A percentile compares a stretch with the other conserved stretches of the same genome.
These are phyloP conservation scores for Protomyces lactucae-debilis DNA, from an alignment of 1,139 yeast genomes.

Conservation along the genomic window DNA sequence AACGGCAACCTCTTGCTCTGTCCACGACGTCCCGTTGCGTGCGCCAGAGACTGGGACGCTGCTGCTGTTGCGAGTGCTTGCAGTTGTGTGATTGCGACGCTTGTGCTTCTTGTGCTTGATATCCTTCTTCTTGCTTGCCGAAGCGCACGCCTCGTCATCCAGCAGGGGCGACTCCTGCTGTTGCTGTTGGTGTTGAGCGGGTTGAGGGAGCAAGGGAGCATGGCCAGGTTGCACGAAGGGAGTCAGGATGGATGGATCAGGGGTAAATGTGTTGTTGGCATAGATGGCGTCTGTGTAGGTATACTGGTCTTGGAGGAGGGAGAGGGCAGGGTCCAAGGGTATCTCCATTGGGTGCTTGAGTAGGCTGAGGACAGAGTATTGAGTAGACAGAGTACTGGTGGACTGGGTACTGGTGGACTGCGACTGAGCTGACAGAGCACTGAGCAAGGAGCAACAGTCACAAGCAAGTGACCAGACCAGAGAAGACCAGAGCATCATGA, in stretches of 20 bases:
- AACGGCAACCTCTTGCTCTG: constrained; percentile 1
- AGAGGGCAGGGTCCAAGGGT: not conserved
- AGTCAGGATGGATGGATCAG: not conserved
- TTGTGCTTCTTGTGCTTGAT: not conserved
- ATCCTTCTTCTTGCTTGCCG: not conserved
- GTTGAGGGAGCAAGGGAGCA: not conserved
- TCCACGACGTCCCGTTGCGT: constrained; percentile 19
- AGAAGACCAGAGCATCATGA: not conserved
- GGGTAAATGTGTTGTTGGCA: not conserved
- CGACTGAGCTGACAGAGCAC: not conserved
- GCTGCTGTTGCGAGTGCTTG: not conserved
- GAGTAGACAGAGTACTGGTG: not conserved
- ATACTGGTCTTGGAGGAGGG: not conserved
- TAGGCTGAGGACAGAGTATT: not conserved
- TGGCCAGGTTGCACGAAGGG: not conserved
- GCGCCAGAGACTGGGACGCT: constrained; percentile 4
- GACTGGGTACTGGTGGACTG: not conserved
- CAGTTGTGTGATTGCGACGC: not conserved
- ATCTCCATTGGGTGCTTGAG: not conserved
- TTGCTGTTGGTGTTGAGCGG: not conserved
- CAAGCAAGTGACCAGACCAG: not conserved
- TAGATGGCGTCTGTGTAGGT: not conserved
- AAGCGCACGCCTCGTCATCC: not conserved
- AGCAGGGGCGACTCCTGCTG: not conserved
- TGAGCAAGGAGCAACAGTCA: not conserved